These are phyloP conservation scores for Diaporthe sp. DNA, from an alignment of 2,329 filamentous ascomycete genomes.

Conservation along the genomic window DNA sequence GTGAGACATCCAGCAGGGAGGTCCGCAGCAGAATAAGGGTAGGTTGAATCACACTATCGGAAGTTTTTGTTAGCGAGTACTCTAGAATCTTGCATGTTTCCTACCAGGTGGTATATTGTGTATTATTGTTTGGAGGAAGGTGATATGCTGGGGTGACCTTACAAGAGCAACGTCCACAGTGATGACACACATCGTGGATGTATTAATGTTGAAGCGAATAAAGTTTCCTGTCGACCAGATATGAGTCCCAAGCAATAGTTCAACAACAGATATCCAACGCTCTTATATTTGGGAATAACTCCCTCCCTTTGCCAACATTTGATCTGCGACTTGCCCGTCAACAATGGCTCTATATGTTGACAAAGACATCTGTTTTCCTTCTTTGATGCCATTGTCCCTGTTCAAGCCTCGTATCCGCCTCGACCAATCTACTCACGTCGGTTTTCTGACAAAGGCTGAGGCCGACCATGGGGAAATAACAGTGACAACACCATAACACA, in stretches of 20 bases:
- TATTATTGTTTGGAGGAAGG: too few species aligned
- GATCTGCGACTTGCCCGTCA: background rate
- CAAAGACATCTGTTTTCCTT: background rate
- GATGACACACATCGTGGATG: constrained; percentile 14
- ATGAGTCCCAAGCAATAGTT: background rate
- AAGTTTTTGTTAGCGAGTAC: background rate
- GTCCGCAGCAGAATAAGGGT: background rate
- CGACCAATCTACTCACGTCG: background rate
- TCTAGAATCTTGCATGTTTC: background rate
- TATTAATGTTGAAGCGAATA: background rate
- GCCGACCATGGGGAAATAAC: background rate
- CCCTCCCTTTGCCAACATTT: background rate
- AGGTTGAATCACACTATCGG: background rate
- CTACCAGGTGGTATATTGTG: background rate
- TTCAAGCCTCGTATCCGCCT: background rate
- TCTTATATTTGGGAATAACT: background rate
- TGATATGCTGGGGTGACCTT: background rate
- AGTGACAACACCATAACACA: background rate
- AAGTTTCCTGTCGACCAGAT: background rate
- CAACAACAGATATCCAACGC: background rate
- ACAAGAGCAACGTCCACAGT: constrained; percentile 12
- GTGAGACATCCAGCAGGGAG: constrained; percentile 1
- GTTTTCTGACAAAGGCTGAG: background rate
- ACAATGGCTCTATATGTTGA: background rate
- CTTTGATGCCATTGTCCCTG: background rate